Evolutionary conservation across 768 basidiomycete species (phyloP), one percentile per base, ranked within the genome.

Genomic region (Sarcomyxa edulis): DNA sequence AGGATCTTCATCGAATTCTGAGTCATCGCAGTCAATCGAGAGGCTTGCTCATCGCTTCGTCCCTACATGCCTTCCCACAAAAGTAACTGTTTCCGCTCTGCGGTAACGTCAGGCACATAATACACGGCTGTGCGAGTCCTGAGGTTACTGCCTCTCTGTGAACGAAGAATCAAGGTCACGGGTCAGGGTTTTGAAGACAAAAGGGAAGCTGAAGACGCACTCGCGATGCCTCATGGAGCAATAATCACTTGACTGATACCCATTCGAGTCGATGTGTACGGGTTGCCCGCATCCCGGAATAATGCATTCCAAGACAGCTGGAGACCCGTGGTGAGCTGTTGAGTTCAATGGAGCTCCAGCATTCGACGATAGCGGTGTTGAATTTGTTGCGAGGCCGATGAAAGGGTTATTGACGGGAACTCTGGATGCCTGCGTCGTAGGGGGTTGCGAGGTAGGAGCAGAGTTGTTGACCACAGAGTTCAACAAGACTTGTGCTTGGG

Each of bases 61-160:
- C 75, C 48, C 69, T 69, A 54, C 81, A 83, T 3, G 63, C 63
- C 40, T 64, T 58, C 12, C 74, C 66, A 48, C 81, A 83, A 53
- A 83, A 83, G 53, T 81, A 79, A 59, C 83, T 78, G 4, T 53
- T 61, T 26, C 66, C 66, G 40, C 72, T 70, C 53, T 83, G 80
- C 15, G 81, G 81, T 43, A 72, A 60, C 28, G 59, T 63, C 48
- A 77, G 56, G 48, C 81, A 84, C 76, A 82, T 75, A 48, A 84
- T 80, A 46, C 81, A 82, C 7, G 73, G 68, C 10, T 63, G 51
- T 23, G 61, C 71, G 23, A 79, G 47, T 20, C 78, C 75, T 12
- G 66, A 57, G 11, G 53, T 57, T 9, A 81, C 78, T 1, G 78
- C 78, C 49, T 82, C 76, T 56, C 81, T 82, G 43, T 35, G 26